Evolutionary conservation across 495 filamentous ascomycete genomes (phyloP), one percentile per base, ranked within the genome.

Genomic region (Rostrohypoxylon terebratum): DNA sequence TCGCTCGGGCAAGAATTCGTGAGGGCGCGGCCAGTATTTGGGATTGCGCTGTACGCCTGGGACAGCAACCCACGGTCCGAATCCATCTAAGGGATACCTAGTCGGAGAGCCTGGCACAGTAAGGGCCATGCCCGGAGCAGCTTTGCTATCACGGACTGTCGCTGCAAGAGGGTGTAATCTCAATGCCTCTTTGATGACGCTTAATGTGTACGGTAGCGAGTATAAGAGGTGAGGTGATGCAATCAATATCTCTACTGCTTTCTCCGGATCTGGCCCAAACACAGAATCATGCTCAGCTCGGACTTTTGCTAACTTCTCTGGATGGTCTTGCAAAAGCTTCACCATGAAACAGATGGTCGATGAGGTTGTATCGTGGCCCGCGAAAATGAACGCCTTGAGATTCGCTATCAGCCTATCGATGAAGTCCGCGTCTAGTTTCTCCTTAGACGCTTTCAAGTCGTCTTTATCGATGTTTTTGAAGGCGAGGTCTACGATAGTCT

Each of bases 331-430:
- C 0, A 89, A 77, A 4, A 82, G 63, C 48, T 86, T 78, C 47
- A 76, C 77, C 54, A 75, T 72, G 60, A 77, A 84, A 42, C 75
- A 69, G 20, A 85, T 79, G 28, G 75, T 79, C 28, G 75, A 66
- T n/a, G 79, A 68, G 1, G 83, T 85, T 0, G 83, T 83, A 62
- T 85, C 84, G 70, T 83, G 79, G n/a, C 84, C 83, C 0, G 78
- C 84, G 21, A 82, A 80, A 13, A 85, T 75, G 63, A 84, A 84
- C 1, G 78, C 76, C 48, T 79, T 79, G 23, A 80, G 60, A 45
- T 78, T 78, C 25, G 74, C 55, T 18, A 79, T 54, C 7, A 79
- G 60, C 9, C 47, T 67, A 8, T 76, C 70, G 20, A 79, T 18
- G 34, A 76, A 79, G 28, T 57, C 59, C 1, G 58, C 66, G 51